phyloP scores from a whole-genome alignment of 139 green algal species.

The Volvox reticuliferus region DNA sequence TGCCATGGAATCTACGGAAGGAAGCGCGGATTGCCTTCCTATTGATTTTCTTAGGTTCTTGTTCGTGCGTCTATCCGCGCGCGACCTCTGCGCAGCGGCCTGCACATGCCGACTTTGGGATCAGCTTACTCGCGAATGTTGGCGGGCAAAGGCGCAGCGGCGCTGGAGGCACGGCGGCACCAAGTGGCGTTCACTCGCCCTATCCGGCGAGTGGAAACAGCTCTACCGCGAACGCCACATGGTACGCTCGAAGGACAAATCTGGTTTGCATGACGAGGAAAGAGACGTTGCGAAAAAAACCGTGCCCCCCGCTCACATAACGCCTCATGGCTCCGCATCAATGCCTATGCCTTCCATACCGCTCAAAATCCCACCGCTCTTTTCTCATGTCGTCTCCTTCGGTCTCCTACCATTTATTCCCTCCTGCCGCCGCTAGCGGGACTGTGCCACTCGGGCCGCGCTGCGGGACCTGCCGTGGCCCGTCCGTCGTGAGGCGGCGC shows the following conservation, averaged over 20 bases:
- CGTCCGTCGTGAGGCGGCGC: not conserved
- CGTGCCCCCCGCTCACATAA: no score
- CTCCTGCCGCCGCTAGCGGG: not conserved
- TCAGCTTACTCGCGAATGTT: not conserved
- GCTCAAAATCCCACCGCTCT: no score
- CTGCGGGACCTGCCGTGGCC: conserved; percentile 26
- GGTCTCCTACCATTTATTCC: not conserved
- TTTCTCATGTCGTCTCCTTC: no score
- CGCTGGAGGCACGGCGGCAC: conserved; percentile 1
- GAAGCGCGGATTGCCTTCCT: not conserved
- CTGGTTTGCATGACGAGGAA: no score
- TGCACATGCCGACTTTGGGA: not conserved
- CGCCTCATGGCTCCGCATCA: no score
- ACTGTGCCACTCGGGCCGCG: not conserved
- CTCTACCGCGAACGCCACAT: conserved; percentile 27
- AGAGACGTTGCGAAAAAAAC: no score
- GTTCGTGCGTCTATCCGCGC: not conserved
- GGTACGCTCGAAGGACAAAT: not conserved
- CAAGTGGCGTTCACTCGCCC: not conserved
- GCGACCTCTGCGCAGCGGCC: conserved; percentile 8
- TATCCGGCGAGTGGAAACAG: not conserved
- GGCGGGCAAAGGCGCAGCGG: not conserved
- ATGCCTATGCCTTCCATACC: no score
- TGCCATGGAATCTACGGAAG: not conserved
- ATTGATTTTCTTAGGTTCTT: conserved; percentile 22